Evolutionary conservation across 352 stramenopile genomes (phyloP).

Genomic region (Globisporangium nagaii): DNA sequence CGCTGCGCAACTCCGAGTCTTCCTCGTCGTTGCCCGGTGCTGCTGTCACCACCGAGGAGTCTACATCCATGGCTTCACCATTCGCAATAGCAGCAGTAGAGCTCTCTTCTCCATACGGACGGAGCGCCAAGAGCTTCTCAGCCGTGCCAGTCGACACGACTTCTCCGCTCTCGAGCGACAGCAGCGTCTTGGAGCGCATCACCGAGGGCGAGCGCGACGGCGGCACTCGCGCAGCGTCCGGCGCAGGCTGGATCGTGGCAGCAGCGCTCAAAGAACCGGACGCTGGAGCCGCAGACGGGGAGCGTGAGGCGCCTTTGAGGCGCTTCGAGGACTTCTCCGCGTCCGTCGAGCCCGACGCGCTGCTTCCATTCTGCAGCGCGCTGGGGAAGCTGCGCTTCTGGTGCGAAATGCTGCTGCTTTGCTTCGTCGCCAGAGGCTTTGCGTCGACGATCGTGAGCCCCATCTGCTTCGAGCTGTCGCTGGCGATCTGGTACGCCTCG

Average conservation of each 20-base stretch:
- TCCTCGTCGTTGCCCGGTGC: slow-evolving; percentile 9
- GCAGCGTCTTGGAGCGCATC: slow-evolving; percentile 13
- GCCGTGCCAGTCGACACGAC: slow-evolving; percentile 27
- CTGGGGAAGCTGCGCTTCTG: slow-evolving; percentile 13
- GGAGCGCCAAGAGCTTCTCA: slow-evolving; percentile 40
- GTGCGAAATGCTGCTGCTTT: slow-evolving; percentile 28
- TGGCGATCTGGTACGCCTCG: slow-evolving; percentile 58
- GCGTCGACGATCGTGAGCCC: slow-evolving; percentile 49
- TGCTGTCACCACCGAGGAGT: slow-evolving; percentile 9
- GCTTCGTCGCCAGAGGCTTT: slow-evolving; percentile 7
- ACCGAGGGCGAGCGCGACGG: slow-evolving; percentile 52
- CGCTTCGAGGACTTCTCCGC: slow-evolving; percentile 28
- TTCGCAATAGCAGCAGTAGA: neutral
- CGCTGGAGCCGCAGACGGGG: slow-evolving; percentile 22
- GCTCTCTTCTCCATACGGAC: slow-evolving; percentile 25
- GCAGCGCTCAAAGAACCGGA: slow-evolving; percentile 1
- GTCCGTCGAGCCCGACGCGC: neutral
- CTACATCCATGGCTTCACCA: slow-evolving; percentile 28
- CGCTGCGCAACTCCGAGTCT: neutral
- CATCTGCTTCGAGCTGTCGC: slow-evolving; percentile 43
- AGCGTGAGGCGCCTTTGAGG: slow-evolving; percentile 31
- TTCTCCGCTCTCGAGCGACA: slow-evolving; percentile 30
- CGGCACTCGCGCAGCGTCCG: slow-evolving; percentile 10
- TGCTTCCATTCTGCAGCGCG: slow-evolving; percentile 11
- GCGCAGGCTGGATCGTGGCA: slow-evolving; percentile 4